Evolutionary conservation across 441 rosid genomes (phyloP).

Genomic region (Gossypium aridum): DNA sequence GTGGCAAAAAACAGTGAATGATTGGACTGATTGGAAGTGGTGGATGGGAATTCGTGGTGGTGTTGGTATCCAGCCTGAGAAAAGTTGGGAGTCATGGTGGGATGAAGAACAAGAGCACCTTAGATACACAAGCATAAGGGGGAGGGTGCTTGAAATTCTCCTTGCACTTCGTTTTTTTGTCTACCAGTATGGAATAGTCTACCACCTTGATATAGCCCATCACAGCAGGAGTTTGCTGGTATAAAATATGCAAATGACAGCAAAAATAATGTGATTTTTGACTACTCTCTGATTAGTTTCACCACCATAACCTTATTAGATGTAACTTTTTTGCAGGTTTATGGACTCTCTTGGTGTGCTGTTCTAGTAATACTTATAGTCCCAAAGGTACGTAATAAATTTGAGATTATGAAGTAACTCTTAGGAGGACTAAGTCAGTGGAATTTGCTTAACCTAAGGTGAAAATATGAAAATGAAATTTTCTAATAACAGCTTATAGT

Average conservation of each 20-base stretch:
- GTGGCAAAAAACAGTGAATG: slow-evolving; percentile 81
- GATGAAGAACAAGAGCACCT: slow-evolving; percentile 72
- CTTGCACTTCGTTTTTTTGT: slow-evolving; percentile 64
- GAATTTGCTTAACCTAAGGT: background rate
- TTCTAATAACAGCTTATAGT: background rate
- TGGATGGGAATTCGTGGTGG: slow-evolving; percentile 73
- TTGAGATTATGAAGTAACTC: background rate
- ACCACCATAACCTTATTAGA: background rate
- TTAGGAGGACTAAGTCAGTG: background rate
- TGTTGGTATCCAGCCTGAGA: slow-evolving; percentile 66
- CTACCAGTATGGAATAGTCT: slow-evolving; percentile 73
- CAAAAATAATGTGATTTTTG: background rate
- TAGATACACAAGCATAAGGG: slow-evolving; percentile 51
- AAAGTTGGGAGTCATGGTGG: slow-evolving; percentile 97
- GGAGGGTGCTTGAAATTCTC: slow-evolving; percentile 55
- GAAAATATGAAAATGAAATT: background rate
- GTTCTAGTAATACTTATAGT: slow-evolving; percentile 49
- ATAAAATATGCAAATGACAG: slow-evolving; percentile 7
- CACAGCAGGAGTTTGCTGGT: slow-evolving; percentile 51
- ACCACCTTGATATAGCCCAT: slow-evolving; percentile 48
- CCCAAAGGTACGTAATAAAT: slow-evolving; percentile 41
- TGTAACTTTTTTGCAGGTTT: slow-evolving; percentile 33
- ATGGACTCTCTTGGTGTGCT: slow-evolving; percentile 61
- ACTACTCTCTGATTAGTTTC: background rate
- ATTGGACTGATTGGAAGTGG: slow-evolving; percentile 76